Evolutionary conservation across 2,329 filamentous ascomycete genomes (phyloP), one percentile per base, ranked within the genome.

Genomic region (Aurifilum marmelostoma): DNA sequence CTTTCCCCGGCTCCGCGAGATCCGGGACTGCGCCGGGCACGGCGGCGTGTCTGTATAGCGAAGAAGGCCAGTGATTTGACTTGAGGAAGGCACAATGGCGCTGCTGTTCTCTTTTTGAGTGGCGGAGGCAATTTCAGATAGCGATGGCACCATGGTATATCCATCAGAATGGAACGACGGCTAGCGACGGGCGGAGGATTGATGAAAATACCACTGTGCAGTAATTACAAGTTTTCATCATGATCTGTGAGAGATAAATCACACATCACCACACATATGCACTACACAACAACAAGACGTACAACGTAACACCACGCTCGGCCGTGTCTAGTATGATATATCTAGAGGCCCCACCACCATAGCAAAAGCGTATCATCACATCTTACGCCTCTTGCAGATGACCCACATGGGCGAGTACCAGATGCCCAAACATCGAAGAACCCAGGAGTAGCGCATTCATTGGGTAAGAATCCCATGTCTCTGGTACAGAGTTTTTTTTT

Each of bases 391-490:
- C 47, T 58, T 58, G 61, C 65, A 70, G 61, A 32, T 18, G 54
- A 16, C 65, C 68, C 60, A 60, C 18, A 24, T 29, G 27, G 24
- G 52, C 21, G 63, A 54, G 34, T 4, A 63, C 50, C 52, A n/a
- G n/a, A 47, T 16, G 18, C 41, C 41, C 41, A 21, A 21, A 47
- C 41, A 47, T 59, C 65, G 24, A 47, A n/a, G 65, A 39, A 56
- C 41, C n/a, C 43, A 37, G 65, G 24, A 67, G 16, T 43, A 14
- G 8, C 32, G 34, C 12, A 21, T 54, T 58, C 14, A 66, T 69
- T 66, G 67, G 67, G 52, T 58, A 24, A 66, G 39, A 66, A 43
- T 59, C 47, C 58, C 61, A 63, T 59, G 61, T 65, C 60, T 67
- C 50, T 68, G 39, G 39, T 60, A 59, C 67, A 67, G 59, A 8